Evolutionary conservation across 805 yeast species (phyloP).

Genomic region (Alloascoidea hylecoeti): DNA sequence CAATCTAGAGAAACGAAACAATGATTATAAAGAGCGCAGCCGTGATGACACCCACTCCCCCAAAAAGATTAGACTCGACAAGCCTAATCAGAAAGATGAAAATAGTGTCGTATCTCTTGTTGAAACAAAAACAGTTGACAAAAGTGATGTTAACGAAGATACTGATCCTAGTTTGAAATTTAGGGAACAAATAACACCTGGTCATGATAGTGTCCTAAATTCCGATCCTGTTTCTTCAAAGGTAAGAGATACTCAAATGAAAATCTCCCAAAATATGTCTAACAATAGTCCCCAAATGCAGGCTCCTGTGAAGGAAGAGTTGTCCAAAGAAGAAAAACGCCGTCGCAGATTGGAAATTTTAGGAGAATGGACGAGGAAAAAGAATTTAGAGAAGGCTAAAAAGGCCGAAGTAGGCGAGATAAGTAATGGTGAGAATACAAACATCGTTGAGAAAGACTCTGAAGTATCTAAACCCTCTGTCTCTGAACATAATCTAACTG

Average conservation of each 20-base stretch:
- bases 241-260: constrained; percentile 4
- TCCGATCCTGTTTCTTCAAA: constrained; percentile 4
- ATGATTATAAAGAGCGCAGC: constrained; percentile 4
- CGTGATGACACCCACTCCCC: constrained; percentile 7
- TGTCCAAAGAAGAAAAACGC: constrained; percentile 19
- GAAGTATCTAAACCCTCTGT: neutral
- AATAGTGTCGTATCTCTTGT: constrained; percentile 7
- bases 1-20: too few species aligned
- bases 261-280: constrained; percentile 4
- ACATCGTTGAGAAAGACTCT: constrained; percentile 2
- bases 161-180: constrained; percentile 5
- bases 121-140: constrained; percentile 2
- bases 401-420: constrained; percentile 7
- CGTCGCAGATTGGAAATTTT: constrained; percentile 35
- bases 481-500: constrained; percentile 4
- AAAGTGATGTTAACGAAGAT: constrained; percentile 2
- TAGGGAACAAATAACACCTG: constrained; percentile 6
- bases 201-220: constrained; percentile 5
- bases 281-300: constrained; percentile 3
- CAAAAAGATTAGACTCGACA: constrained; percentile 2
- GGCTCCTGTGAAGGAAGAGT: constrained; percentile 12
- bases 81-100: constrained; percentile 5
- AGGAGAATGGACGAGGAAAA: constrained; percentile 47
- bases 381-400: constrained; percentile 20
- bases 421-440: constrained; percentile 7